Base-by-base conservation (phyloP, 1,284 basidiomycete species). In the Pseudozyma sp. region DNA sequence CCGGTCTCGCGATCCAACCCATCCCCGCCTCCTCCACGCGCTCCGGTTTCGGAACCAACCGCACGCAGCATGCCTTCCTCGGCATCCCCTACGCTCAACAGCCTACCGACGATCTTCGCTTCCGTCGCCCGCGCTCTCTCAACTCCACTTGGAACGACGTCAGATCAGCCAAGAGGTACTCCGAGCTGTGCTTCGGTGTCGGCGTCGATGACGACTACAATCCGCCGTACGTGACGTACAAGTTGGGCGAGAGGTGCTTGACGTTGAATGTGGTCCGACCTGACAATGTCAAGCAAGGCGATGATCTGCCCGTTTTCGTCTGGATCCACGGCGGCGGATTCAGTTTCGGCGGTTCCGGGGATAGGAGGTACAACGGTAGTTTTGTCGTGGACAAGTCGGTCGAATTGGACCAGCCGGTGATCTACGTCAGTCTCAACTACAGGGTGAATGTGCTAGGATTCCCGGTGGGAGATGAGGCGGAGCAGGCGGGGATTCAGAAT, bases 311-410 rank as follows among this genome's bases (percentile, higher is more conserved):
- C 13, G 67, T 75, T 7, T 60, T 49, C 9, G 63, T 75, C 6
- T 69, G 67, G 67, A 53, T 67, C 29, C 44, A 70, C 51, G 67
- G 72, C 7, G 72, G 72, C 11, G 73, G 64, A 6, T 75, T 71
- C 46, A 42, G 19, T 7, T 51, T 35, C n/a, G 73, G 73, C 19
- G 64, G 59, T 7, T 57, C 54, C 5, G 64, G 33, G 2, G 65
- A 71, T 7, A 40, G 11, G 8, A 44, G 64, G 7, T 64, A 70
- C 58, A 75, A 75, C 47, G 65, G 54, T 13, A 54, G 45, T 48
- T 67, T 64, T 24, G 50, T 75, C 14, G 73, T 75, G 5, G 68
- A 67, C 39, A 56, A 62, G 40, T 51, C 60, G 11, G 64, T 75
- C 29, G 43, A 61, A 17, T 17, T 75, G 30, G 68, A 43, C 10